Conservation (phyloP, 1,139 yeast genomes). For the Suhomyces bolitotheri region DNA sequence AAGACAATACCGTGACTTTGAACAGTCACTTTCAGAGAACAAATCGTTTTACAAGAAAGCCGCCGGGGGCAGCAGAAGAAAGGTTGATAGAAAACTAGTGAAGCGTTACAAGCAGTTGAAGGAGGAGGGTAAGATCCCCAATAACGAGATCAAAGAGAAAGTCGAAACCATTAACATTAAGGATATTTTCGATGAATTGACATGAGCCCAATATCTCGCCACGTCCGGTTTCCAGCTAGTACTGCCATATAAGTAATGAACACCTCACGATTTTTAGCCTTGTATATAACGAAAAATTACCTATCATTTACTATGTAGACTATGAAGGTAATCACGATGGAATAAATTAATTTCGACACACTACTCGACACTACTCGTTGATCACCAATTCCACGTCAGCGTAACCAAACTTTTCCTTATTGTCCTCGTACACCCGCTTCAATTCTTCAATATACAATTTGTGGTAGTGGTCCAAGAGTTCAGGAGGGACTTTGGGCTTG, state of each 20-base stretch:
- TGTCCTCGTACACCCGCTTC: slow-evolving; percentile 62
- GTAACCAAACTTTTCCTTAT: slow-evolving; percentile 61
- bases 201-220: no score
- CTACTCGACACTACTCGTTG: no score
- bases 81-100: slow-evolving; percentile 34
- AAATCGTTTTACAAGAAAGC: slow-evolving; percentile 27
- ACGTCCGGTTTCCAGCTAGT: no score
- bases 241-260: no score
- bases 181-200: slow-evolving; percentile 11
- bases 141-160: slow-evolving; percentile 1
- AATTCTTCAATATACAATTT: slow-evolving; percentile 68
- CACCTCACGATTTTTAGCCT: no score
- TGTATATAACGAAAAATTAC: no score
- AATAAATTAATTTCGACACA: no score
- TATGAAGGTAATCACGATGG: no score
- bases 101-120: slow-evolving; percentile 30
- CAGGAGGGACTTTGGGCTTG: slow-evolving; percentile 38
- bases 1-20: slow-evolving; percentile 26
- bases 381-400: slow-evolving; percentile 50
- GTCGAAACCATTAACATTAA: slow-evolving; percentile 8
- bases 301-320: no score
- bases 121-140: slow-evolving; percentile 24
- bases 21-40: slow-evolving; percentile 20
- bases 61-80: slow-evolving; percentile 28
- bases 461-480: slow-evolving; percentile 69